Conservation (phyloP, 176 grass and related monocot genomes). For the Eleusine indica region DNA sequence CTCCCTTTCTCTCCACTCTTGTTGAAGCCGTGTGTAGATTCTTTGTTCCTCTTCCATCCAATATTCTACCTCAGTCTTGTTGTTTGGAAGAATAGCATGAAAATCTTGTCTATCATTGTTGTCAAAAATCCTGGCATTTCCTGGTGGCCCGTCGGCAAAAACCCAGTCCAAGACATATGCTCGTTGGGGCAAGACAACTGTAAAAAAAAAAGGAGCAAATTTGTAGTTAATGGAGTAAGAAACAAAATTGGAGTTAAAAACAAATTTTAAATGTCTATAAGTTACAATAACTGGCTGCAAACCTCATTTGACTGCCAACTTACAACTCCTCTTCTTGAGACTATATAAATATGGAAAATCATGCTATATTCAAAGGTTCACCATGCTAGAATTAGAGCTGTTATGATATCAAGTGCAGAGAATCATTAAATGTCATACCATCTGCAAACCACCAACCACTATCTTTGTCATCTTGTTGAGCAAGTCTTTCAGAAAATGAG, state of each 20-base stretch:
- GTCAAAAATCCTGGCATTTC: slow-evolving; percentile 75
- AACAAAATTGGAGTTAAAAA: slow-evolving; percentile 14
- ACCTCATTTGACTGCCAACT: background rate
- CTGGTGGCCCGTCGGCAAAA: slow-evolving; percentile 77
- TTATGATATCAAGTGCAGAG: slow-evolving; percentile 14
- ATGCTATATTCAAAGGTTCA: background rate
- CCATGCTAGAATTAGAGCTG: slow-evolving; percentile 7
- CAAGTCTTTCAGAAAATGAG: slow-evolving; percentile 65
- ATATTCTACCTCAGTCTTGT: slow-evolving; percentile 48
- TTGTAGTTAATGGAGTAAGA: slow-evolving; percentile 18
- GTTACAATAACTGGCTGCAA: slow-evolving; percentile 6
- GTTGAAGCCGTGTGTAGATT: slow-evolving; percentile 70
- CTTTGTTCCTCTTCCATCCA: slow-evolving; percentile 74
- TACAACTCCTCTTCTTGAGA: background rate
- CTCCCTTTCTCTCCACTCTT: slow-evolving; percentile 72
- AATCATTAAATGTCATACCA: slow-evolving; percentile 50
- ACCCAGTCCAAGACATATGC: slow-evolving; percentile 78
- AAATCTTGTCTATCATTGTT: slow-evolving; percentile 82
- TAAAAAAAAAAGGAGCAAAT: slow-evolving; percentile 25
- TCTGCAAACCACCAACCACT: slow-evolving; percentile 87
- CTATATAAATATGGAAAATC: slow-evolving; percentile 4
- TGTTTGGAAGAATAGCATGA: slow-evolving; percentile 70
- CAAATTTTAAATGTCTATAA: background rate
- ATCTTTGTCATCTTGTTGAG: slow-evolving; percentile 44
- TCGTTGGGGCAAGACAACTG: slow-evolving; percentile 65